A percentile compares a stretch with the other conserved stretches of the same genome.
Evolutionary conservation across 805 yeast genomes (phyloP).

Genomic region (Schwanniomyces vanrijiae): DNA sequence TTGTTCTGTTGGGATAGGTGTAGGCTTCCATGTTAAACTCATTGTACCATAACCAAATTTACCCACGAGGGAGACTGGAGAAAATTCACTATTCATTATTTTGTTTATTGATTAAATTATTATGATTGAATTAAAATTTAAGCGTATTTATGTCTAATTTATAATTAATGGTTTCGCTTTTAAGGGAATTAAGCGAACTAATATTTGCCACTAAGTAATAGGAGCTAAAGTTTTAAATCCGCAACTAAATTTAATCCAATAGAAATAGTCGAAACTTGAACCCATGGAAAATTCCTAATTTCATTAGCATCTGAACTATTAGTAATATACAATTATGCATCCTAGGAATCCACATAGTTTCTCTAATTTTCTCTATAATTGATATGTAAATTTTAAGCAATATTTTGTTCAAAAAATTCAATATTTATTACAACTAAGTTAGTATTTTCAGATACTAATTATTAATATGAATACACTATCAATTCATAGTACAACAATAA

Average conservation of each 20-base stretch:
- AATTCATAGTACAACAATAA: too few relatives aligned
- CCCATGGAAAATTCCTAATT: too few relatives aligned
- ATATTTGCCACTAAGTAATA: background rate
- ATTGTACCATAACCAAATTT: constrained; percentile 73
- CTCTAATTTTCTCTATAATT: too few relatives aligned
- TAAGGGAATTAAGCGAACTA: background rate
- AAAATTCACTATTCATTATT: background rate
- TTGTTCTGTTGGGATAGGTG: constrained; percentile 52
- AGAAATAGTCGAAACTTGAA: too few relatives aligned
- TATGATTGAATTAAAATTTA: background rate
- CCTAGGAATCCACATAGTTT: too few relatives aligned
- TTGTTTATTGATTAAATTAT: background rate
- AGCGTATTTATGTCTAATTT: background rate
- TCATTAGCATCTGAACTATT: too few relatives aligned
- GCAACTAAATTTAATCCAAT: background rate
- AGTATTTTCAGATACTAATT: too few relatives aligned
- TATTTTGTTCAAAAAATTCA: too few relatives aligned
- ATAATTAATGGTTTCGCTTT: background rate
- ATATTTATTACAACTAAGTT: too few relatives aligned
- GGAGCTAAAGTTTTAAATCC: background rate
- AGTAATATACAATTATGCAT: too few relatives aligned
- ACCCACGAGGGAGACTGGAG: constrained; percentile 18
- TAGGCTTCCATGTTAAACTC: constrained; percentile 73
- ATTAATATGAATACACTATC: too few relatives aligned
- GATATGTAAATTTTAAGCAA: too few relatives aligned